A percentile compares a stretch with the other conserved stretches of the same genome.
Evolutionary conservation across 305 asterid genomes (phyloP).

Genomic region (Withania somnifera): DNA sequence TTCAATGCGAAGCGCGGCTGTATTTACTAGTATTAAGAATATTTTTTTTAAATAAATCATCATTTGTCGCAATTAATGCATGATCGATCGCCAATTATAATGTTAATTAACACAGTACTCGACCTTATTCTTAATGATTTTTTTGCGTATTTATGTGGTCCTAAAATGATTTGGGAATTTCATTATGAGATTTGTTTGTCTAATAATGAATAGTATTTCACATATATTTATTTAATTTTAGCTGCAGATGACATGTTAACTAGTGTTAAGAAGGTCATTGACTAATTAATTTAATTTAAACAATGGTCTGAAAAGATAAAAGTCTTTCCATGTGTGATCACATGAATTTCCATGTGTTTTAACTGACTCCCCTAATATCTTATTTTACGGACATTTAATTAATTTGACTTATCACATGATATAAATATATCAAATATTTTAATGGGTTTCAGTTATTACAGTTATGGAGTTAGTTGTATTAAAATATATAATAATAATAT

Average conservation of each 20-base stretch:
- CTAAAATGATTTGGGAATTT: not conserved
- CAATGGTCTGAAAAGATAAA: slow-evolving; percentile 14
- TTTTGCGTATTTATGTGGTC: not conserved
- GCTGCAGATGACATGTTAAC: slow-evolving; percentile 11
- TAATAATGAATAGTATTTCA: not conserved
- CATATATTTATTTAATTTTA: not conserved
- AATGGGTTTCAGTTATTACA: slow-evolving; percentile 33
- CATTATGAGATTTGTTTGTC: not conserved
- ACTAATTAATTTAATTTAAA: slow-evolving; percentile 9
- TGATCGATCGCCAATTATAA: not conserved
- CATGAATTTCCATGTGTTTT: slow-evolving; percentile 20
- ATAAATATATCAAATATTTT: slow-evolving; percentile 6
- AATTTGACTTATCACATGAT: slow-evolving; percentile 6
- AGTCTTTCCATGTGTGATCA: slow-evolving; percentile 32
- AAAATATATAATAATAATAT: not conserved
- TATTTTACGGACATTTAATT: slow-evolving; percentile 1
- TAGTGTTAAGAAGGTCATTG: not conserved
- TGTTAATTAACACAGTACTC: not conserved
- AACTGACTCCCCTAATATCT: not conserved
- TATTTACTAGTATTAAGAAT: not conserved
- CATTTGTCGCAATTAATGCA: not conserved
- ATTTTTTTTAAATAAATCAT: not conserved
- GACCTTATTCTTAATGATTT: not conserved
- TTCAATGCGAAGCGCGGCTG: no score
- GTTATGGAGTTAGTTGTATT: slow-evolving; percentile 37